phyloP scores from a whole-genome alignment of 257 asterid species.

The Nicotiana attenuata region DNA sequence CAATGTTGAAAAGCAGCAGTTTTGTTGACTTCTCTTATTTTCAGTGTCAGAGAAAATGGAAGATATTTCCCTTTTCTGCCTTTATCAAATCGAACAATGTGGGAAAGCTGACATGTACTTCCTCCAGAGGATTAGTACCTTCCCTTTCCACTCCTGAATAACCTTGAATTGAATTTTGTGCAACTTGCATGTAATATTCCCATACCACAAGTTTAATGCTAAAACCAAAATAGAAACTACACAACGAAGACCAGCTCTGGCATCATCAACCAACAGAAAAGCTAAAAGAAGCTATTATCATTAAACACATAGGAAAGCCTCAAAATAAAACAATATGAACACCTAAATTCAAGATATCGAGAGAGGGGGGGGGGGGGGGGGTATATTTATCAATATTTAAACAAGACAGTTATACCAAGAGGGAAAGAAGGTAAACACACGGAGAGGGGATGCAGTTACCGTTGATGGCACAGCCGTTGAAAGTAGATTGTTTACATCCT shows the following conservation, averaged over 20 bases:
- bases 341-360: not conserved
- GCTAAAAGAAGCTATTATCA: not conserved
- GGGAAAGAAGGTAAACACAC: not conserved
- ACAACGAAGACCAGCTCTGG: not conserved
- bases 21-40: not conserved
- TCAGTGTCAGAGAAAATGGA: not conserved
- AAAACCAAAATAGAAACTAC: not conserved
- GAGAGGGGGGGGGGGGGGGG: not conserved
- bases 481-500: slow-evolving; percentile 52
- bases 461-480: slow-evolving; percentile 77
- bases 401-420: not conserved
- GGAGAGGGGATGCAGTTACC: slow-evolving; percentile 25
- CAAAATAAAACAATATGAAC: not conserved
- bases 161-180: not conserved
- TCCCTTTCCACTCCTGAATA: not conserved
- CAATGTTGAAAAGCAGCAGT: not conserved
- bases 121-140: not conserved
- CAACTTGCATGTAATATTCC: not conserved
- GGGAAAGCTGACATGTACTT: not conserved
- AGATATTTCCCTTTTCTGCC: not conserved
- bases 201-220: not conserved
- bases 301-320: not conserved
- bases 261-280: not conserved
- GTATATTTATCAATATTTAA: not conserved
- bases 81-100: not conserved